Evolutionary conservation across 768 basidiomycete species (phyloP).

Genomic region (Phylloporus rhodoxanthus): DNA sequence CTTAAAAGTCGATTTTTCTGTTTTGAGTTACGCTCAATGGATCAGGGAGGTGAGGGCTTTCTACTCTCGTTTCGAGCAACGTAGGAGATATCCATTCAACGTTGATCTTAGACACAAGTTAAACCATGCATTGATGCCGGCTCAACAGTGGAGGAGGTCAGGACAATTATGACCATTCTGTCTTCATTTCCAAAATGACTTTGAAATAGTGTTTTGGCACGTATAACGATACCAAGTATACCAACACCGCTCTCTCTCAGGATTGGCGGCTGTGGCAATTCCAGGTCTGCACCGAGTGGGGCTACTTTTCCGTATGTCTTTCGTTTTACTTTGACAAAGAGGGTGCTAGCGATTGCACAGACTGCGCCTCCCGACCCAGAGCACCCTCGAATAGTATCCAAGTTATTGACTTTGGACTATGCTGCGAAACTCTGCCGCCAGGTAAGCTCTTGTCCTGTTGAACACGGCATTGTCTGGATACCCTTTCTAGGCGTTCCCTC

Average conservation of each 20-base stretch:
- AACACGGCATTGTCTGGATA: background rate
- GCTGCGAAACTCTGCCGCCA: constrained; percentile 62
- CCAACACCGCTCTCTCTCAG: constrained; percentile 54
- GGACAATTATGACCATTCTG: constrained; percentile 5
- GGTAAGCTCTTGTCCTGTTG: constrained; percentile 29
- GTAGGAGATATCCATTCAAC: background rate
- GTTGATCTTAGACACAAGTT: constrained; percentile 42
- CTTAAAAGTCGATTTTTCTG: constrained; percentile 48
- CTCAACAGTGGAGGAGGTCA: constrained; percentile 45
- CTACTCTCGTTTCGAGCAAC: background rate
- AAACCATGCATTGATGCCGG: constrained; percentile 47
- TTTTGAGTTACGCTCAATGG: constrained; percentile 72
- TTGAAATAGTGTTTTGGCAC: constrained; percentile 77
- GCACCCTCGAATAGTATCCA: constrained; percentile 74
- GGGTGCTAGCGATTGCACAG: constrained; percentile 30
- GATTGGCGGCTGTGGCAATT: constrained; percentile 86
- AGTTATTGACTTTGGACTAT: constrained; percentile 66
- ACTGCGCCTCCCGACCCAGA: constrained; percentile 68
- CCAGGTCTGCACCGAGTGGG: constrained; percentile 95
- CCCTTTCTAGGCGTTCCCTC: constrained; percentile 57
- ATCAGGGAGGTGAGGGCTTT: constrained; percentile 53
- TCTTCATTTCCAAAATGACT: background rate
- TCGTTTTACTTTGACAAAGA: background rate
- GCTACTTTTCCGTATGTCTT: constrained; percentile 71
- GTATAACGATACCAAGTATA: constrained; percentile 60